These are phyloP conservation scores for Eudorina sp. DNA, from an alignment of 139 green algal genomes.

Conservation along the genomic window DNA sequence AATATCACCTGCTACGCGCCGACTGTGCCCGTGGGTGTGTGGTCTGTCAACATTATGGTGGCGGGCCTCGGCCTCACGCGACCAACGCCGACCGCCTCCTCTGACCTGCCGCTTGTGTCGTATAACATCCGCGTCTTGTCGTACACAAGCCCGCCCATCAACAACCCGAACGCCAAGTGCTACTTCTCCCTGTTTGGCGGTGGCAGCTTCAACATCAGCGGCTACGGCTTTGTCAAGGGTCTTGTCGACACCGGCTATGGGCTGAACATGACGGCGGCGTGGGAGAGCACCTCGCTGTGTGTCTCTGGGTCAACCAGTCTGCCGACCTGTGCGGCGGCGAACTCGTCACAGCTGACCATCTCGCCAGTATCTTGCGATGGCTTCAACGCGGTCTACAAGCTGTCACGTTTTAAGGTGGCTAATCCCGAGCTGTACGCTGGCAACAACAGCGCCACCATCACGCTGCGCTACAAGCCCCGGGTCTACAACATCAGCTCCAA, in stretches of 20 bases:
- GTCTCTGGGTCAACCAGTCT: no score
- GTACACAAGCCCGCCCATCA: neutral
- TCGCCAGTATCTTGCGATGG: neutral
- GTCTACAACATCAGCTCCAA: slow-evolving; percentile 2
- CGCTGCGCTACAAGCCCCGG: neutral
- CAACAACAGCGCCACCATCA: neutral
- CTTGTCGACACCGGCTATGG: neutral
- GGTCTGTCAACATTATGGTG: slow-evolving; percentile 32
- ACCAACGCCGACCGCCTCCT: neutral
- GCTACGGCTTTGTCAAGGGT: slow-evolving; percentile 15
- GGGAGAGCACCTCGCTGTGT: neutral
- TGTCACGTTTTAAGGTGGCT: neutral
- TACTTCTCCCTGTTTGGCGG: slow-evolving; percentile 23
- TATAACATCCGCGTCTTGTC: neutral
- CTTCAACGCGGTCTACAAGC: neutral
- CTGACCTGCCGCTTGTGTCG: neutral
- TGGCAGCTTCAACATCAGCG: neutral
- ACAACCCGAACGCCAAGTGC: neutral
- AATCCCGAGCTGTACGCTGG: neutral
- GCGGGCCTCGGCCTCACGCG: slow-evolving; percentile 15
- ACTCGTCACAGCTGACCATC: neutral
- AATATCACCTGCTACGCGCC: slow-evolving; percentile 17
- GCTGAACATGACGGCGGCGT: neutral
- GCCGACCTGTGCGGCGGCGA: neutral
- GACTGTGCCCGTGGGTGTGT: slow-evolving; percentile 12